Conservation (phyloP, 75 land plant genomes). For the Adiantum capillusveneris region DNA sequence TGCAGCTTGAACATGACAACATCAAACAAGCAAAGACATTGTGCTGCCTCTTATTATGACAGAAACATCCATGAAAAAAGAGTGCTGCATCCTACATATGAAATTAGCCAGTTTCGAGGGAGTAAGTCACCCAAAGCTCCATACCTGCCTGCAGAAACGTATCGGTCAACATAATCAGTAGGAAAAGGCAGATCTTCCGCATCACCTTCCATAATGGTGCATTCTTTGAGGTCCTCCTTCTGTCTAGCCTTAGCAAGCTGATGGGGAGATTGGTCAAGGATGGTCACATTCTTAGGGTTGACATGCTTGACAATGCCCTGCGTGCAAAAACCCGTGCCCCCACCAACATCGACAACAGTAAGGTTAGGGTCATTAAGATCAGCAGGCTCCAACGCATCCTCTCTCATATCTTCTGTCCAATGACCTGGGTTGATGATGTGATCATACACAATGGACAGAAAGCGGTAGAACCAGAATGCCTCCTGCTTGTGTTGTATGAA, state of each 20-base stretch:
- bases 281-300: conserved; percentile 92
- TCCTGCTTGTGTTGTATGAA: conserved; percentile 99
- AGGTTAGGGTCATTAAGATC: conserved; percentile 51
- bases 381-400: conserved; percentile 95
- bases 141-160: conserved; percentile 97
- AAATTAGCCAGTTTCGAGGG: too few species aligned
- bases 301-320: conserved; percentile 86
- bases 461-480: conserved; percentile 97
- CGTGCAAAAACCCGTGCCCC: conserved; percentile 95
- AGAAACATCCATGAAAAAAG: too few species aligned
- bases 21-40: too few species aligned
- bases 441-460: conserved; percentile 87
- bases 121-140: too few species aligned
- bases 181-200: conserved; percentile 92
- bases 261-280: conserved; percentile 96
- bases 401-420: conserved; percentile 99
- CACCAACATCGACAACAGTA: conserved; percentile 93
- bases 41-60: too few species aligned
- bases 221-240: conserved; percentile 82
- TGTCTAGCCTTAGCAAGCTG: conserved; percentile 94
- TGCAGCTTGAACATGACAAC: too few species aligned
- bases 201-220: conserved; percentile 88
- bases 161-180: conserved; percentile 92
- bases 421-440: conserved; percentile 97
- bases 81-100: too few species aligned